Evolutionary conservation across 2,329 filamentous ascomycete genomes (phyloP), one percentile per base, ranked within the genome.

Genomic region (Ophiostoma montium): DNA sequence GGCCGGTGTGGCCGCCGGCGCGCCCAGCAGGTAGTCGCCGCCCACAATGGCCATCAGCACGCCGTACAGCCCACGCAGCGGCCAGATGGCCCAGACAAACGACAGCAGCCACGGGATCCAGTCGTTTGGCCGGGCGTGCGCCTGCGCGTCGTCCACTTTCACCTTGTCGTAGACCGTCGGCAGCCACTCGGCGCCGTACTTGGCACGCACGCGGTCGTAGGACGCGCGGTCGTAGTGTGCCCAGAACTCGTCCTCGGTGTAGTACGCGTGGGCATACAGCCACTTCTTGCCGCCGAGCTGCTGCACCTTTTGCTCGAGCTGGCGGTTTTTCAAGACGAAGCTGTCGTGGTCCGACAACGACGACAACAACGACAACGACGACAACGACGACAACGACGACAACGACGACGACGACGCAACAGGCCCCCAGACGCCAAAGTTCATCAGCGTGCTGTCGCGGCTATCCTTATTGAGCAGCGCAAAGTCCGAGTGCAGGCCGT

Each of bases 121-220:
- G 55, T 3, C 57, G 60, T 10, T 55, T 57, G 32, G 60, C 59
- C 35, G 66, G 62, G 60, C 59, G 32, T 66, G 62, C 1, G 57
- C 61, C 1, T 64, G 62, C 3, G 67, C 60, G 35, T 69, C 60
- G 35, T 69, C 67, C 0, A 75, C 73, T 56, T 71, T 74, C 21
- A 83, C 77, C 63, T 85, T 85, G 56, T 85, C 78, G 53, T 78
- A 83, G 2, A 84, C 78, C 30, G 67, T 78, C 0, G 78, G 80
- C 53, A 85, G 58, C 44, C 75, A 71, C 1, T 65, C 64, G 0
- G 82, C 81, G 5, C 67, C 63, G 57, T 84, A 85, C 57, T 73
- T 76, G 21, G 62, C 60, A 16, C 81, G 65, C 47, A 84, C 62
- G 3, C 58, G 61, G 41, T 82, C 74, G 53, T 85, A 84, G 58